A percentile compares a stretch with the other conserved stretches of the same genome.
phyloP scores from a whole-genome alignment of 176 grass and related monocot species.

The Thalia dealbata region DNA sequence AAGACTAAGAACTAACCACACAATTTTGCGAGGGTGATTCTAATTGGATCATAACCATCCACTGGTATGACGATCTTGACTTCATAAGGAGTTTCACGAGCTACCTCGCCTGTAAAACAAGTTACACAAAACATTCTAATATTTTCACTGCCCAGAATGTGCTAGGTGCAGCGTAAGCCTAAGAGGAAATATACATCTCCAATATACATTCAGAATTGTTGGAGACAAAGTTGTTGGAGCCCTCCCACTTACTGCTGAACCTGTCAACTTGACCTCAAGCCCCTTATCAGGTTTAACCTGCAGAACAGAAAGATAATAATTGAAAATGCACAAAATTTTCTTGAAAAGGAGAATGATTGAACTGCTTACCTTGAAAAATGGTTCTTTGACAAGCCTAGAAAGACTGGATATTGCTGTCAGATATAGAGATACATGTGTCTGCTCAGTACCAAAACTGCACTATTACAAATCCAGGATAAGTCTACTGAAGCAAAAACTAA shows the following conservation, averaged over 20 bases:
- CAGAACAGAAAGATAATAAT: conserved; percentile 11
- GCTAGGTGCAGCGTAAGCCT: conserved; percentile 3
- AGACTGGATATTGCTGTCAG: conserved; percentile 61
- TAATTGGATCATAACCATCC: conserved; percentile 72
- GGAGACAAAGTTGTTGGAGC: conserved; percentile 78
- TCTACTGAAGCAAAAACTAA: neutral
- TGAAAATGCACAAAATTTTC: neutral
- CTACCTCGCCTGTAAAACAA: conserved; percentile 60
- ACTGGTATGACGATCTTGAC: conserved; percentile 60
- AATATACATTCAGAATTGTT: conserved; percentile 61
- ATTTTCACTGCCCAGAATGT: conserved; percentile 16
- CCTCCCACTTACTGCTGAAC: conserved; percentile 46
- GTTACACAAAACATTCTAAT: conserved; percentile 9
- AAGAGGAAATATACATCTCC: conserved; percentile 63
- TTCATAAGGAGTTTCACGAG: conserved; percentile 47
- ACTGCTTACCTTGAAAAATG: conserved; percentile 50
- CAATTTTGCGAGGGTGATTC: conserved; percentile 69
- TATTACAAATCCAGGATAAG: conserved; percentile 9
- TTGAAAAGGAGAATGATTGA: neutral
- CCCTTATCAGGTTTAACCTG: conserved; percentile 75
- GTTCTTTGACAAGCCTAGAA: conserved; percentile 55
- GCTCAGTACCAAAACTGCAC: conserved; percentile 82
- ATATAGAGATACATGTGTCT: conserved; percentile 72
- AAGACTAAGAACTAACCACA: conserved; percentile 62
- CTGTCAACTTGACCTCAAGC: conserved; percentile 46